Conservation (phyloP, 805 yeast genomes). For the Ogataea trehalophila region DNA sequence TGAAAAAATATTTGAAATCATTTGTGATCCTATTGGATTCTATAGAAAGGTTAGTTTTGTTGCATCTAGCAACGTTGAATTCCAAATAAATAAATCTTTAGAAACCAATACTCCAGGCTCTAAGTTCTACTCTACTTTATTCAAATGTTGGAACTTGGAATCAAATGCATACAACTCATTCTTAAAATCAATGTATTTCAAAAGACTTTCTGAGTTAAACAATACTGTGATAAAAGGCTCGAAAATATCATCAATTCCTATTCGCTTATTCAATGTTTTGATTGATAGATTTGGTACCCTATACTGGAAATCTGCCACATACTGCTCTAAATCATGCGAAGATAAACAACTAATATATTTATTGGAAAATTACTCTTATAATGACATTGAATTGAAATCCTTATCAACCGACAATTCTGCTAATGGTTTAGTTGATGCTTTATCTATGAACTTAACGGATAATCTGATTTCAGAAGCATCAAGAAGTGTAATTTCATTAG, state of each 20-base stretch:
- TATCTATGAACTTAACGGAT: constrained; percentile 11
- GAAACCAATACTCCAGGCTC: not conserved
- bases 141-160: constrained; percentile 8
- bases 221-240: not conserved
- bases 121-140: constrained; percentile 1
- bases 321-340: not conserved
- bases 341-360: constrained; percentile 7
- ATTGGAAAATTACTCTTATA: constrained; percentile 11
- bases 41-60: constrained; percentile 9
- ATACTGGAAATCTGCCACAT: constrained; percentile 14
- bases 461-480: constrained; percentile 9
- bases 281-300: constrained; percentile 16
- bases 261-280: constrained; percentile 3
- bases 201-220: constrained; percentile 12
- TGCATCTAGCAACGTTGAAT: constrained; percentile 11
- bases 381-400: constrained; percentile 5
- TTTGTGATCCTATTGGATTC: constrained; percentile 12
- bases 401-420: constrained; percentile 1
- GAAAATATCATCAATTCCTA: constrained; percentile 3
- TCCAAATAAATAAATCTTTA: constrained; percentile 8
- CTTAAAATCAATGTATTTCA: constrained; percentile 21
- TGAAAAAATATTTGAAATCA: constrained; percentile 3
- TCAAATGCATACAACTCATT: constrained; percentile 11
- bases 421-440: constrained; percentile 8
- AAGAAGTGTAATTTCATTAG: constrained; percentile 14